These are phyloP conservation scores for Septoria petroselini DNA, from an alignment of 2,329 filamentous ascomycete genomes.

Conservation along the genomic window DNA sequence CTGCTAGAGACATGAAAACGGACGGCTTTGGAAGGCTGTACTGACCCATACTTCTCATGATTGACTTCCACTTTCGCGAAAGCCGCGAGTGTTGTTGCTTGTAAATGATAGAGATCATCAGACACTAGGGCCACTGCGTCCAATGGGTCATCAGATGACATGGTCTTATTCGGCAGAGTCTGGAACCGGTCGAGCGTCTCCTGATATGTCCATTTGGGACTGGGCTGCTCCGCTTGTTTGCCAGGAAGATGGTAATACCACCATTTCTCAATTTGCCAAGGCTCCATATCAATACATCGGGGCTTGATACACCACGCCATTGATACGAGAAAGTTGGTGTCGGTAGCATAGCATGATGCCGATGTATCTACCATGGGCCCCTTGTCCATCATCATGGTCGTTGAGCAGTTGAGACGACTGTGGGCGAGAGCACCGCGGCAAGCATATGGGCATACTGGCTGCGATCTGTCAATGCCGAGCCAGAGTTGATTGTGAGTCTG, in stretches of 20 bases:
- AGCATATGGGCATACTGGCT: too few relatives aligned
- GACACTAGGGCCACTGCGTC: slow-evolving; percentile 36
- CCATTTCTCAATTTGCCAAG: slow-evolving; percentile 33
- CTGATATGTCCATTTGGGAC: slow-evolving; percentile 30
- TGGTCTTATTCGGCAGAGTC: slow-evolving; percentile 23
- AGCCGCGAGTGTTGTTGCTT: too few relatives aligned
- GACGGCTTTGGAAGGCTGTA: too few relatives aligned
- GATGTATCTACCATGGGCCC: too few relatives aligned
- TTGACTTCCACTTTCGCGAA: slow-evolving; percentile 32
- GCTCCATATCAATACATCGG: slow-evolving; percentile 28
- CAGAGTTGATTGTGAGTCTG: too few relatives aligned
- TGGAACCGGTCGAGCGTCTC: slow-evolving; percentile 30
- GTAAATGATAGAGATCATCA: slow-evolving; percentile 30
- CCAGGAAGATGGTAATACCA: slow-evolving; percentile 30
- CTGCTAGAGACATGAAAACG: not conserved
- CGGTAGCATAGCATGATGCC: slow-evolving; percentile 36
- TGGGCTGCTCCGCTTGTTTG: slow-evolving; percentile 17
- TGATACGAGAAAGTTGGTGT: slow-evolving; percentile 31
- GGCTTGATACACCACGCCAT: slow-evolving; percentile 34
- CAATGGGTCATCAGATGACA: slow-evolving; percentile 27
- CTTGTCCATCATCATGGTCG: too few relatives aligned
- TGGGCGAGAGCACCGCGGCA: too few relatives aligned
- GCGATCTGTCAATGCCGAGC: too few relatives aligned
- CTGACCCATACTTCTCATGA: slow-evolving; percentile 24
- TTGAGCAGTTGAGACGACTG: too few relatives aligned